A percentile compares a stretch with the other conserved stretches of the same genome.
Conservation (phyloP, 2,329 filamentous ascomycete species). For the Hypoxylon sp. region DNA sequence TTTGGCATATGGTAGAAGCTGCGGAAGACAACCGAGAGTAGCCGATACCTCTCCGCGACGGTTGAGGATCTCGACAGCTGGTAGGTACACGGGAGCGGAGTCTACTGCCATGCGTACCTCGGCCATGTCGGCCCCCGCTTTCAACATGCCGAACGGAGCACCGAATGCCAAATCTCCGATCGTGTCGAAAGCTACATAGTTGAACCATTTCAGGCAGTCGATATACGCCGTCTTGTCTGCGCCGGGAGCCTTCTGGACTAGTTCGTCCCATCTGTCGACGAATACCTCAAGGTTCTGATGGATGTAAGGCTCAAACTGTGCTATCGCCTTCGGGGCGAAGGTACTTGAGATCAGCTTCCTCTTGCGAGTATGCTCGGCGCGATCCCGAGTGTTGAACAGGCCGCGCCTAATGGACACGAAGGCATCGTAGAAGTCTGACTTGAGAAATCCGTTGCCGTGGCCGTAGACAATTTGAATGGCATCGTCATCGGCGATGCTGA, state of each 20-base stretch:
- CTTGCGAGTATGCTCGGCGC: conserved; percentile 87
- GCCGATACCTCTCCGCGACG: conserved; percentile 88
- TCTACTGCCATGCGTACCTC: conserved; percentile 76
- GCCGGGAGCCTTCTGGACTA: conserved; percentile 64
- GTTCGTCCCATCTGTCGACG: conserved; percentile 78
- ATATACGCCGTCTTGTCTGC: conserved; percentile 71
- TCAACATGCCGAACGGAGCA: conserved; percentile 86
- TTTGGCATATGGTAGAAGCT: conserved; percentile 82
- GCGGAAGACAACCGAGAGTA: conserved; percentile 80
- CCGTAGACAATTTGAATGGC: conserved; percentile 85
- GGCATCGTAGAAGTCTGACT: conserved; percentile 89
- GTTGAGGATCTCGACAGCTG: conserved; percentile 90
- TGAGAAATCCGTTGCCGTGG: conserved; percentile 82
- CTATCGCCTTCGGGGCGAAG: conserved; percentile 84
- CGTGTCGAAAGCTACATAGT: conserved; percentile 72
- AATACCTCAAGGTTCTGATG: conserved; percentile 83
- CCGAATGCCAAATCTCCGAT: conserved; percentile 77
- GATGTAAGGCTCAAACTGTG: conserved; percentile 91
- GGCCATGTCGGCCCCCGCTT: conserved; percentile 80
- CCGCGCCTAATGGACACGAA: conserved; percentile 90
- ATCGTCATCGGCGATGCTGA: conserved; percentile 84
- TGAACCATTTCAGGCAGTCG: conserved; percentile 86
- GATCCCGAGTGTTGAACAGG: conserved; percentile 90
- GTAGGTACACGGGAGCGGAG: conserved; percentile 75
- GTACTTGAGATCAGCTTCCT: conserved; percentile 90